Conservation (phyloP, 495 filamentous ascomycete species). For the Neurospora sp. region DNA sequence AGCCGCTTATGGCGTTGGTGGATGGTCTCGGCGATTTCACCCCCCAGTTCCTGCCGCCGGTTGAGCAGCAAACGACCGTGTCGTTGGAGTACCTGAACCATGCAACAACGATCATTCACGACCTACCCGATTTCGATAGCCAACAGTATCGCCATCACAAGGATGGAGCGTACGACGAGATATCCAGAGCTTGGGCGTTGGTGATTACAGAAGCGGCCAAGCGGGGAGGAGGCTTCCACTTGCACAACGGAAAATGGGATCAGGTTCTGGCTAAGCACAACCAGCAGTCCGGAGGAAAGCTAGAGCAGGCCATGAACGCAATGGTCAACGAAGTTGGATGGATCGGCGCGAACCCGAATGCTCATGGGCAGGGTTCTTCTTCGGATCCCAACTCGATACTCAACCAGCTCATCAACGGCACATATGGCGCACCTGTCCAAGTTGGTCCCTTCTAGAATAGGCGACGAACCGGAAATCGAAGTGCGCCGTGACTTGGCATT, state of each 20-base stretch:
- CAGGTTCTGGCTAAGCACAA: conserved; percentile 82
- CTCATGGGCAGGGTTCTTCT: conserved; percentile 33
- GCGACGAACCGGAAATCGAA: neutral
- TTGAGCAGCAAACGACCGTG: conserved; percentile 66
- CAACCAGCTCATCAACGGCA: conserved; percentile 69
- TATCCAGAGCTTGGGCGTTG: conserved; percentile 83
- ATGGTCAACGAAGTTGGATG: conserved; percentile 66
- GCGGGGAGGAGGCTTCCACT: conserved; percentile 75
- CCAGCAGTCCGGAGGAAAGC: conserved; percentile 68
- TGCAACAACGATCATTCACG: conserved; percentile 81
- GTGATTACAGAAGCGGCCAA: conserved; percentile 89
- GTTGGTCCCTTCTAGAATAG: conserved; percentile 57
- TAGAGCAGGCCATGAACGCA: conserved; percentile 71
- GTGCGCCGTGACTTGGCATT: neutral
- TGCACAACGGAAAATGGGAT: conserved; percentile 93
- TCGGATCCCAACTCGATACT: conserved; percentile 56
- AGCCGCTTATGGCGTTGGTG: conserved; percentile 67
- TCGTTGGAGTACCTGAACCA: conserved; percentile 81
- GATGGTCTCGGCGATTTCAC: conserved; percentile 90
- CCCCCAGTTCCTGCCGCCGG: conserved; percentile 86
- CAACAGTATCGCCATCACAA: conserved; percentile 83
- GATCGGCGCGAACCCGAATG: conserved; percentile 46
- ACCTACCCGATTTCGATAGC: conserved; percentile 76
- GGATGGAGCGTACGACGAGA: conserved; percentile 89
- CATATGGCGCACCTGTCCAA: conserved; percentile 64